Conservation (phyloP, 768 basidiomycete species). For the Rubroboletus pulcherrimus region DNA sequence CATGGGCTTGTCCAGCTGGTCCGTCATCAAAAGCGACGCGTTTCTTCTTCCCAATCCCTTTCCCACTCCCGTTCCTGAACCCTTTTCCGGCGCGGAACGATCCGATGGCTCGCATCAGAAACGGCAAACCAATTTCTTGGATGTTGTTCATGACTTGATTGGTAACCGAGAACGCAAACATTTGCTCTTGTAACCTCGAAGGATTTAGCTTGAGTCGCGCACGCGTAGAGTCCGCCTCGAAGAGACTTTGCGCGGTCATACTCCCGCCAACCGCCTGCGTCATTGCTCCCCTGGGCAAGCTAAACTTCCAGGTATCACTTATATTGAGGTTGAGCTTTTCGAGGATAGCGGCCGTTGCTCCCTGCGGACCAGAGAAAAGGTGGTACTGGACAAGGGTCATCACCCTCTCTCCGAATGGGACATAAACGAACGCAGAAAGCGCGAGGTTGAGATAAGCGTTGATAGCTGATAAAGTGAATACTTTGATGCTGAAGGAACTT, state of each 20-base stretch:
- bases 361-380: slow-evolving; percentile 24
- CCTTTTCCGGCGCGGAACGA: slow-evolving; percentile 46
- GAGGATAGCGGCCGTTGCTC: slow-evolving; percentile 11
- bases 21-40: slow-evolving; percentile 73
- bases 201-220: slow-evolving; percentile 62
- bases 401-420: slow-evolving; percentile 85
- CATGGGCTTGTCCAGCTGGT: slow-evolving; percentile 26
- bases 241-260: slow-evolving; percentile 28
- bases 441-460: slow-evolving; percentile 91
- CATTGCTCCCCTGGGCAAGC: slow-evolving; percentile 12
- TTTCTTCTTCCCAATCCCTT: slow-evolving; percentile 47
- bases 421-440: slow-evolving; percentile 93
- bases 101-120: slow-evolving; percentile 56
- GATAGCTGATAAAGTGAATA: slow-evolving; percentile 83
- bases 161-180: slow-evolving; percentile 91
- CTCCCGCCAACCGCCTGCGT: slow-evolving; percentile 10
- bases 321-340: slow-evolving; percentile 24
- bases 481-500: slow-evolving; percentile 82
- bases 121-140: slow-evolving; percentile 79
- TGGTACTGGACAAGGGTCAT: slow-evolving; percentile 52
- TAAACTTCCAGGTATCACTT: slow-evolving; percentile 29
- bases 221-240: slow-evolving; percentile 49
- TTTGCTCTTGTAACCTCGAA: slow-evolving; percentile 76
- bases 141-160: slow-evolving; percentile 80
- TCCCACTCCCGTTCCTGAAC: slow-evolving; percentile 23